A percentile compares a stretch with the other conserved stretches of the same genome.
phyloP scores from a whole-genome alignment of 75 land plant species.

The Gnetum montanum region DNA sequence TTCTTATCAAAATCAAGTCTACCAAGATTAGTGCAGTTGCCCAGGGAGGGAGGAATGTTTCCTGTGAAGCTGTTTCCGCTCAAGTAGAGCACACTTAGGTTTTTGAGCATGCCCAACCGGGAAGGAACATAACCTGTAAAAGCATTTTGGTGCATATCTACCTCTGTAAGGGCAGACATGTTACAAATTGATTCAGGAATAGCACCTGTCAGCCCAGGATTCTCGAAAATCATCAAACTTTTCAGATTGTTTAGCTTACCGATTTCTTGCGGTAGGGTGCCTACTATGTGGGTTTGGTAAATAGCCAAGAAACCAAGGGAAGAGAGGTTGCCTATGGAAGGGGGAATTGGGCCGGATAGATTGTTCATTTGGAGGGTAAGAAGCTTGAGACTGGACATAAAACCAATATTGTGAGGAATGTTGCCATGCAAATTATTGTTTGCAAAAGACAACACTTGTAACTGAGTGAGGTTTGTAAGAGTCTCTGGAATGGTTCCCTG shows the following conservation, averaged over 20 bases:
- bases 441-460: not conserved
- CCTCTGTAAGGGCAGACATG: not conserved
- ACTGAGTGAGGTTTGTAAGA: not conserved
- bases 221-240: constrained; percentile 1
- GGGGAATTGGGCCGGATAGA: constrained; percentile 22
- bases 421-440: not conserved
- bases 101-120: not conserved
- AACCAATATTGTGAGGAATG: constrained; percentile 8
- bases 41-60: not conserved
- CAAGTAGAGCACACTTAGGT: not conserved
- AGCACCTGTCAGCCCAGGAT: no score
- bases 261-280: constrained; percentile 17
- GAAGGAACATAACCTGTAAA: not conserved
- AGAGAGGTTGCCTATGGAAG: constrained; percentile 11
- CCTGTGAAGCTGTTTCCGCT: not conserved
- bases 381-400: not conserved
- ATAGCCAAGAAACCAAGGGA: constrained; percentile 16
- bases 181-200: no score
- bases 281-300: constrained; percentile 22
- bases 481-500: not conserved
- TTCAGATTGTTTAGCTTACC: constrained; percentile 8
- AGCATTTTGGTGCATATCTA: not conserved
- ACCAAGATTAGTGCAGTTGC: not conserved
- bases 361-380: constrained; percentile 6
- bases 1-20: not conserved